Base-by-base conservation (phyloP, 2,329 filamentous ascomycete genomes). In the Colletotrichum tropicale region DNA sequence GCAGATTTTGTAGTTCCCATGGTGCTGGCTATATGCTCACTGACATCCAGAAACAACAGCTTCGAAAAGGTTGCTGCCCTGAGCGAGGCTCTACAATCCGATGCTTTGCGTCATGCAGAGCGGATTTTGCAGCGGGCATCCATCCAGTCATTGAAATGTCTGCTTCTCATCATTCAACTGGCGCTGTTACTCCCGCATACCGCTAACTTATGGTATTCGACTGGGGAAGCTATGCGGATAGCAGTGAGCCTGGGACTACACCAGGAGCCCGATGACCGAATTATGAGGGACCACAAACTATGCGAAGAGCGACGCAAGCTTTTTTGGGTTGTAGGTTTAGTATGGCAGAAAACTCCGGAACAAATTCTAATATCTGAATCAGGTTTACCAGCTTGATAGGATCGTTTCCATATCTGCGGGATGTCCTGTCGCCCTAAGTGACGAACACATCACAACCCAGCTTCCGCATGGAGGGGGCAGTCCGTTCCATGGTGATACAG, bases 331-430 rank as follows among this genome's bases (percentile, higher is more conserved):
- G 43, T 52, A 52, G 10, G 43, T 52, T 1, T 8, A 13, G 43
- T 52, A 13, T 52, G 10, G 5, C 2, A 5, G 4, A 0, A 0
- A 4, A 13, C 13, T 8, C 12, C 3, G n/a, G 12, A 52, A 21
- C 43, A 13, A 21, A 6, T 21, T n/a, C 43, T 52, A 24, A 52
- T 2, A 24, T 21, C n/a, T 52, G 0, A 21, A 13, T 13, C 10
- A 52, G 43, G n/a, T 52, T 13, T 52, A 52, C 43, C 43, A 21
- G n/a, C 43, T 52, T 2, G 43, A 52, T 13, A 52, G 43, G 12
- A 52, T 52, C n/a, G 43, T 52, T 52, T 52, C 43, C 12, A 52
- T 52, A 21, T 52, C 43, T 52, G 43, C n/a, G 12, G 43, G 43
- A 52, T 52, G 43, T 52, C 43, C 43, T 24, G 43, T 52, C 10